A percentile compares a stretch with the other conserved stretches of the same genome.
Conservation (phyloP, 2,329 filamentous ascomycete genomes). For the Fusarium sp. region DNA sequence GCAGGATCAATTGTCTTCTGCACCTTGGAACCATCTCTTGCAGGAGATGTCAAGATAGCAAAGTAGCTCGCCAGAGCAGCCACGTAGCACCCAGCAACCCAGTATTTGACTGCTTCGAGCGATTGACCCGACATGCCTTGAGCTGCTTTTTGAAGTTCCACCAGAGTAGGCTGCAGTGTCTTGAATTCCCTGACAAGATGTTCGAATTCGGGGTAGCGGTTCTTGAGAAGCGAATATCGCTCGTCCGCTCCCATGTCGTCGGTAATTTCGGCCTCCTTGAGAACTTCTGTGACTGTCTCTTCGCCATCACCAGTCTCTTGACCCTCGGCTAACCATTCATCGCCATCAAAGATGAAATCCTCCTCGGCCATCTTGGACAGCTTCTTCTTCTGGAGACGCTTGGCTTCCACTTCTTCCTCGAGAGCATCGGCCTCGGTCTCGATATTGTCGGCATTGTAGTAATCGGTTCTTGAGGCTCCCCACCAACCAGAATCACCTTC, state of each 20-base stretch:
- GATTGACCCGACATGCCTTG: conserved; percentile 61
- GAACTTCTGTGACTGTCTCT: conserved; percentile 81
- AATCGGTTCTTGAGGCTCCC: conserved; percentile 88
- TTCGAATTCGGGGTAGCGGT: conserved; percentile 92
- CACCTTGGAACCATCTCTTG: conserved; percentile 64
- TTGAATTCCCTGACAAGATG: conserved; percentile 82
- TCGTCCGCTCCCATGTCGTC: conserved; percentile 81
- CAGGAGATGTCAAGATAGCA: conserved; percentile 85
- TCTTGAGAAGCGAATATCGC: conserved; percentile 76
- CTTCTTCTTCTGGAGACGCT: conserved; percentile 89
- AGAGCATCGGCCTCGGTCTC: conserved; percentile 75
- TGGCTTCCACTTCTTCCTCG: conserved; percentile 91
- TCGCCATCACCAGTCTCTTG: conserved; percentile 60
- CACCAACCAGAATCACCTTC: conserved; percentile 75
- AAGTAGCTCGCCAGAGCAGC: conserved; percentile 93
- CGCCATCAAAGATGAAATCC: conserved; percentile 92
- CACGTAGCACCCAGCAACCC: conserved; percentile 85
- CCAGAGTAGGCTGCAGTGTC: conserved; percentile 73
- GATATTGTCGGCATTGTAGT: conserved; percentile 86
- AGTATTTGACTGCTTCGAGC: conserved; percentile 75
- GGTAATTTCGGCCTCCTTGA: conserved; percentile 84
- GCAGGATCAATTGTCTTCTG: conserved; percentile 73
- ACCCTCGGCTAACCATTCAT: conserved; percentile 77
- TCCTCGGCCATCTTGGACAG: conserved; percentile 87
- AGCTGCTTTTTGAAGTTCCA: conserved; percentile 65